Percentiles rank a stretch among this genome's conserved stretches.
Evolutionary conservation across 257 asterid genomes (phyloP).

Genomic region (Oldenlandia corymbosa): DNA sequence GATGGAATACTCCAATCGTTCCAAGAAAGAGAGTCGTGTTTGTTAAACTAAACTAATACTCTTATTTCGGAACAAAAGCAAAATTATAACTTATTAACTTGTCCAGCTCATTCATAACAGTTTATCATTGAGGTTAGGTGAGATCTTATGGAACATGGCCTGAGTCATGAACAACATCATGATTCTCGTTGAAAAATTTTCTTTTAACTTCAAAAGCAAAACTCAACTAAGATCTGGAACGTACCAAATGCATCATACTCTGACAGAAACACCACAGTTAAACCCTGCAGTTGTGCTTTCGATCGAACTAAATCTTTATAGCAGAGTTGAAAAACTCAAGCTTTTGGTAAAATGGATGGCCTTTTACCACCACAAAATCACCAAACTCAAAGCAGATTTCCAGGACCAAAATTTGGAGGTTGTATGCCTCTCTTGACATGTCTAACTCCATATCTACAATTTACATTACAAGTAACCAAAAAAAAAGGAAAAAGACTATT

Average conservation of each 20-base stretch:
- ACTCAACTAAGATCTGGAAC: background rate
- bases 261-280: background rate
- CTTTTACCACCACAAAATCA: background rate
- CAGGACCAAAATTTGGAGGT: background rate
- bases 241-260: no score
- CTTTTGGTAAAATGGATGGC: slow-evolving; percentile 3
- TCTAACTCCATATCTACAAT: background rate
- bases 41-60: no score
- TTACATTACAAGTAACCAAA: background rate
- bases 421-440: background rate
- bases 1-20: no score
- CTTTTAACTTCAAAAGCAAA: background rate
- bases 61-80: no score
- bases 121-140: no score
- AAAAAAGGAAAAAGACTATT: background rate
- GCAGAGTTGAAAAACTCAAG: background rate
- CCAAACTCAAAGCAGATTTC: background rate
- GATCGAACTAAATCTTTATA: background rate
- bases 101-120: no score
- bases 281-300: background rate
- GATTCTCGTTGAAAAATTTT: background rate
- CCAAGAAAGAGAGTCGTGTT: no score
- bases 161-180: no score
- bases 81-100: no score
- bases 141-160: no score